phyloP scores from a whole-genome alignment of 495 filamentous ascomycete genomes.

The Podospora australis region DNA sequence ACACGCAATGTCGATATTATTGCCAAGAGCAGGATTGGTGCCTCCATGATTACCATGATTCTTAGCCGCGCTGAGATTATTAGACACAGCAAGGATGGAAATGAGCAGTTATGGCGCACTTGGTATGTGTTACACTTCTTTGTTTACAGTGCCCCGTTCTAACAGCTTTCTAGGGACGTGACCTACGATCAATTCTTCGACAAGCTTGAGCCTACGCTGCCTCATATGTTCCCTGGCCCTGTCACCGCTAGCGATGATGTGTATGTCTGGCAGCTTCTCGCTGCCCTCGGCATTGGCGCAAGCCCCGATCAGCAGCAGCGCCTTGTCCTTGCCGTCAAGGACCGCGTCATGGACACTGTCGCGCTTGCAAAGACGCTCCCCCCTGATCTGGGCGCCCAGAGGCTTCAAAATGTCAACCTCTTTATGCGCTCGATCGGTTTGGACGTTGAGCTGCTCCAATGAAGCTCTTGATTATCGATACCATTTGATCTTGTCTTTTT shows the following conservation, averaged over 20 bases:
- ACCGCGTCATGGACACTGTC: constrained; percentile 95
- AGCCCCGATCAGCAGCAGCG: constrained; percentile 89
- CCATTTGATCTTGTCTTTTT: not conserved
- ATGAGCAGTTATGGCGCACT: constrained; percentile 64
- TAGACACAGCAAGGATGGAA: constrained; percentile 64
- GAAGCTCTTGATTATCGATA: constrained; percentile 16
- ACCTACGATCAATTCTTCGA: constrained; percentile 86
- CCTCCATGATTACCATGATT: constrained; percentile 89
- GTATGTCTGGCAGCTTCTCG: constrained; percentile 97
- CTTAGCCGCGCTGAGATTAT: constrained; percentile 89
- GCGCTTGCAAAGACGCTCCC: constrained; percentile 80
- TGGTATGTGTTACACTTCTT: constrained; percentile 51
- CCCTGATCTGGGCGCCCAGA: constrained; percentile 69
- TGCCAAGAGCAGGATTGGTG: constrained; percentile 75
- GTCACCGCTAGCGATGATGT: constrained; percentile 80
- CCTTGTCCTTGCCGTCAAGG: constrained; percentile 92
- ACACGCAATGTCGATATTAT: constrained; percentile 73
- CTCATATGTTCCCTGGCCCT: constrained; percentile 76
- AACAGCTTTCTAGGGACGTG: constrained; percentile 34
- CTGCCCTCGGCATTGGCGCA: constrained; percentile 86
- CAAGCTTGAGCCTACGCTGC: constrained; percentile 71
- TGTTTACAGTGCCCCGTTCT: constrained; percentile 1
- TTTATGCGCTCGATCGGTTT: constrained; percentile 98
- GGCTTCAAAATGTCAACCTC: constrained; percentile 86
- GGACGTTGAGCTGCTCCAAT: constrained; percentile 90